phyloP scores from a whole-genome alignment of 2,329 filamentous ascomycete species.

The Samsoniella hepiali region DNA sequence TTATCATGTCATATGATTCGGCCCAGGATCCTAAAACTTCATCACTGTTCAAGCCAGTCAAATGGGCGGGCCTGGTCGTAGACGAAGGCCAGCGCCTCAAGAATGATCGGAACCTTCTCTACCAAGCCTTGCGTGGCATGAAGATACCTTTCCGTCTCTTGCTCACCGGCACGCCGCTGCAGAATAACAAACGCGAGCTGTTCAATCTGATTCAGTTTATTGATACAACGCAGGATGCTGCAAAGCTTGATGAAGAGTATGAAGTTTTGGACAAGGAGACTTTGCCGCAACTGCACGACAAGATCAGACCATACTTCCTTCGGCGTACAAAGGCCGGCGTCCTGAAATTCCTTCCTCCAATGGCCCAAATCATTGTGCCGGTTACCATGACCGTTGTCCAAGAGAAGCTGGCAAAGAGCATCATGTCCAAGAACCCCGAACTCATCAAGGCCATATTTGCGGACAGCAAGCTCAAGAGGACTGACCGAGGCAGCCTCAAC shows the following conservation, averaged over 20 bases:
- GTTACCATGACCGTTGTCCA: slow-evolving; percentile 94
- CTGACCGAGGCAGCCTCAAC: slow-evolving; percentile 77
- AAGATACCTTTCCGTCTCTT: slow-evolving; percentile 80
- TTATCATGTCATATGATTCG: slow-evolving; percentile 93
- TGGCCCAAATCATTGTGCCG: slow-evolving; percentile 92
- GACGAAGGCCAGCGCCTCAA: slow-evolving; percentile 96
- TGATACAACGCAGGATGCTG: slow-evolving; percentile 67
- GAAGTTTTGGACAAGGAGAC: slow-evolving; percentile 78
- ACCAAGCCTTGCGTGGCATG: slow-evolving; percentile 68
- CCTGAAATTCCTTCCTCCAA: slow-evolving; percentile 84
- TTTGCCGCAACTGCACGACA: slow-evolving; percentile 72
- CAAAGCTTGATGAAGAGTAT: slow-evolving; percentile 71
- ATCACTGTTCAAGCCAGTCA: slow-evolving; percentile 63
- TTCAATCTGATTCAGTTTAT: slow-evolving; percentile 98
- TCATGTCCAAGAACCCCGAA: slow-evolving; percentile 84
- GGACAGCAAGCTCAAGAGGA: slow-evolving; percentile 60
- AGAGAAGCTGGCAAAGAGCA: slow-evolving; percentile 90
- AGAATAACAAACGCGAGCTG: slow-evolving; percentile 91
- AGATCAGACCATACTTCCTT: slow-evolving; percentile 71
- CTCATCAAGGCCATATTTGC: slow-evolving; percentile 85
- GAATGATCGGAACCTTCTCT: slow-evolving; percentile 83
- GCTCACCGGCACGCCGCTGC: slow-evolving; percentile 85
- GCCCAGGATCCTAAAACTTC: slow-evolving; percentile 70
- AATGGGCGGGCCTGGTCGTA: slow-evolving; percentile 85
- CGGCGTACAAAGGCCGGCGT: slow-evolving; percentile 86